Evolutionary conservation across 495 filamentous ascomycete genomes (phyloP), one percentile per base, ranked within the genome.

Genomic region (Physcia stellaris): DNA sequence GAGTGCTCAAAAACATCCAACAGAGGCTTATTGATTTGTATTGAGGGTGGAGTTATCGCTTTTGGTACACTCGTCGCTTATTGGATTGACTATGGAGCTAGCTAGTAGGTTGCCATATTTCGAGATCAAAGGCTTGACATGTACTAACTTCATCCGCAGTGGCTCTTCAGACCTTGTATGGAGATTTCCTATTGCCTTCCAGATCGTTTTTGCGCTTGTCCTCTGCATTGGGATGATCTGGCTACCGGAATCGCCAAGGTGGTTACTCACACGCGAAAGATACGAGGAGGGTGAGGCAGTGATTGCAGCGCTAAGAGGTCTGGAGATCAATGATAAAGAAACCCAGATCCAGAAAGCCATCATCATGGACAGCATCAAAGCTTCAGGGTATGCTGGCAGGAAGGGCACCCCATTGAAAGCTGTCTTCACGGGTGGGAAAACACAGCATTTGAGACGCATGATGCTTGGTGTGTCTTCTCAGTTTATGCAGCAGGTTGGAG

Each of bases 121-220:
- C 38, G 20, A 24, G n/a, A 16, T 20, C 24, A n/a, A 16, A 9
- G 6, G n/a, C 34, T 37, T 16, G 15, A 4, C 9, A 23, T 17
- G 9, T 11, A 9, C 7, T n/a, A n/a, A n/a, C n/a, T n/a, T n/a
- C n/a, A n/a, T n/a, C n/a, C 13, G 10, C 19, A 28, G 23, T 32
- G 79, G 77, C 3, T 68, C 71, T 2, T 45, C 58, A 6, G 68
- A 75, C 46, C 58, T 84, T 5, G 68, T 71, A 13, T 87, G 83
- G 83, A 70, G 83, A 15, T 83, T 86, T 62, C 83, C 83, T 13
- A 85, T 87, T 42, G 79, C 78, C 10, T 85, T 88, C 69, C 83
- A 87, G 63, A 64, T 83, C 37, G 40, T 85, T 31, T 86, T 86
- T 46, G 79, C 75, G 31, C 16, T 85, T 5, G 58, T 82, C 50